Evolutionary conservation across 345 rosid species (phyloP).

Genomic region (Boechera stricta): DNA sequence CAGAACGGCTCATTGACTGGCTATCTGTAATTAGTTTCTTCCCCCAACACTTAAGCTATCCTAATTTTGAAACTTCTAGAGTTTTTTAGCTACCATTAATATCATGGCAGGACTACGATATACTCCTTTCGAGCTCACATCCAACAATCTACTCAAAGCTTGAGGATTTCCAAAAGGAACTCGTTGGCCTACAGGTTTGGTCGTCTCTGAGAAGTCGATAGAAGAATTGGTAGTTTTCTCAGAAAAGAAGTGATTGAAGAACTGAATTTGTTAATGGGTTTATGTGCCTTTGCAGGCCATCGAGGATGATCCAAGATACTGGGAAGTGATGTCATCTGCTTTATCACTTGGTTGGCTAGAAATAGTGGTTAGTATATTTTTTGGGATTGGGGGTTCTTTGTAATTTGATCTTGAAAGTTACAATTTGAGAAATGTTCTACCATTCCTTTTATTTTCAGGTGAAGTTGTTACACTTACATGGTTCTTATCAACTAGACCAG

Average conservation of each 20-base stretch:
- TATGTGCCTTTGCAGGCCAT: slow-evolving; percentile 57
- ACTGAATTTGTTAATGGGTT: background rate
- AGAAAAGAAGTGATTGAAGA: slow-evolving; percentile 18
- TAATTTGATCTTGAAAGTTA: slow-evolving; percentile 22
- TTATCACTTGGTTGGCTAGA: slow-evolving; percentile 93
- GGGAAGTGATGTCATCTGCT: slow-evolving; percentile 85
- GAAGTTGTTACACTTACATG: slow-evolving; percentile 82
- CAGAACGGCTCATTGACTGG: slow-evolving; percentile 90
- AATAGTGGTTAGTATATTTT: slow-evolving; percentile 65
- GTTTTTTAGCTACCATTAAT: slow-evolving; percentile 13
- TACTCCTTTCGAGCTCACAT: slow-evolving; percentile 64
- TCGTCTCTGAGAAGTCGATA: slow-evolving; percentile 4
- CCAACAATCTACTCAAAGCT: slow-evolving; percentile 76
- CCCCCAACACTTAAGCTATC: slow-evolving; percentile 2
- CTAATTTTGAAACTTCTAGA: slow-evolving; percentile 8
- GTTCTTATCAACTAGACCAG: slow-evolving; percentile 93
- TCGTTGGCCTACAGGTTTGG: slow-evolving; percentile 74
- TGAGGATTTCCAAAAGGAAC: slow-evolving; percentile 69
- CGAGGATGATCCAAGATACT: slow-evolving; percentile 80
- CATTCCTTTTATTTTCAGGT: slow-evolving; percentile 58
- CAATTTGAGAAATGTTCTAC: slow-evolving; percentile 8
- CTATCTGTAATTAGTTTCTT: slow-evolving; percentile 74
- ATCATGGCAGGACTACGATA: slow-evolving; percentile 73
- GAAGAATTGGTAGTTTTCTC: background rate
- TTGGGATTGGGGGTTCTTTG: background rate